Evolutionary conservation across 73 alveolate genomes (phyloP).

Genomic region (Symbiodinium natans): DNA sequence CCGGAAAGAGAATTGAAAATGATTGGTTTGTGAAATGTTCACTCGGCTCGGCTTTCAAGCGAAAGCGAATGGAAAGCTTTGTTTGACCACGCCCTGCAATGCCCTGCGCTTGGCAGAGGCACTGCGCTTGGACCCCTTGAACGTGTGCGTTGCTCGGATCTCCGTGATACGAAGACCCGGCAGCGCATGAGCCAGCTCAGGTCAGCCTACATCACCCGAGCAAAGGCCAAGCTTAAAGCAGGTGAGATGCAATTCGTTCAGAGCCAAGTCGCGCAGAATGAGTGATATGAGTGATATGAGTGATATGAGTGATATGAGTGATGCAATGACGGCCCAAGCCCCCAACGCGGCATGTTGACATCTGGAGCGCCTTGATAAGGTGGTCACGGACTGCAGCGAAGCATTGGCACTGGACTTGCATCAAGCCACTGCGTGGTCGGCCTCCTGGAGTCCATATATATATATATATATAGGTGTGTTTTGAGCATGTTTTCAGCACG

Average conservation of each 20-base stretch:
- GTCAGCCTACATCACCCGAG: slow-evolving; percentile 70
- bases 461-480: too few species aligned
- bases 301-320: too few species aligned
- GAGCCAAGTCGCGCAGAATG: neutral
- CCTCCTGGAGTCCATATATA: too few species aligned
- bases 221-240: slow-evolving; percentile 41
- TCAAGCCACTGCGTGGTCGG: slow-evolving; percentile 50
- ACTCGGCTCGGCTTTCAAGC: too few species aligned
- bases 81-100: too few species aligned
- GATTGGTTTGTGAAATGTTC: too few species aligned
- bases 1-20: too few species aligned
- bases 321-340: too few species aligned
- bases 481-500: too few species aligned
- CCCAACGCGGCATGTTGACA: neutral
- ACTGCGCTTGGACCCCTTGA: slow-evolving; percentile 56
- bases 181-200: neutral
- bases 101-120: slow-evolving; percentile 54
- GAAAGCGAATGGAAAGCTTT: too few species aligned
- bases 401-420: slow-evolving; percentile 72
- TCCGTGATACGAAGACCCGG: neutral
- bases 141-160: neutral
- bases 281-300: too few species aligned
- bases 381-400: slow-evolving; percentile 78
- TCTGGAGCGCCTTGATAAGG: neutral
- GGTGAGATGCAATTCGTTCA: neutral